phyloP scores from a whole-genome alignment of 768 basidiomycete genomes.

The Mycena amicta region DNA sequence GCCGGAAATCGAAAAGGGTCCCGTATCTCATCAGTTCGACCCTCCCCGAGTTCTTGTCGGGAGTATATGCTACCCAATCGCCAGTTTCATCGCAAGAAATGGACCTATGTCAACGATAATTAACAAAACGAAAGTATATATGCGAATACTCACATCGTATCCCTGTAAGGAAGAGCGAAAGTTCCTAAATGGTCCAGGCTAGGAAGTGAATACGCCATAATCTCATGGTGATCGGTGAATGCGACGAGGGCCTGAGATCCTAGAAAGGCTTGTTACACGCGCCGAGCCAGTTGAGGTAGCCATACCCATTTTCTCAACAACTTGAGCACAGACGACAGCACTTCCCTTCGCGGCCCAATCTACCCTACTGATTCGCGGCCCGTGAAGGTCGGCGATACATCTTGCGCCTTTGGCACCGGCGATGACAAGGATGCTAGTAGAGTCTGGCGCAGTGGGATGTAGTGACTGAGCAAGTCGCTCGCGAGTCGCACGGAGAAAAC shows the following conservation, averaged over 20 bases:
- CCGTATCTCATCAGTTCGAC: constrained; percentile 49
- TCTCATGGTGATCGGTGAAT: constrained; percentile 52
- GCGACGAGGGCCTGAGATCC: constrained; percentile 58
- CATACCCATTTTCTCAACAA: constrained; percentile 67
- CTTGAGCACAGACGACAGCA: constrained; percentile 48
- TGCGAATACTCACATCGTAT: constrained; percentile 36
- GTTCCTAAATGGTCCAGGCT: constrained; percentile 59
- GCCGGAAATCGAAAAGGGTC: constrained; percentile 60
- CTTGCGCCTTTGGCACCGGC: constrained; percentile 63
- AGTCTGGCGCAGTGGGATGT: constrained; percentile 22
- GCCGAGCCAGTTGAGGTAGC: neutral
- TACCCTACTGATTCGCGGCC: constrained; percentile 64
- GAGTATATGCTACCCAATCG: constrained; percentile 54
- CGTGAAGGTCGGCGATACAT: constrained; percentile 58
- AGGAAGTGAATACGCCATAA: constrained; percentile 64
- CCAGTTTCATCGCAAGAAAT: constrained; percentile 52
- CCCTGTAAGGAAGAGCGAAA: constrained; percentile 36
- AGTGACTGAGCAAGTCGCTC: constrained; percentile 42
- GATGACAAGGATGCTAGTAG: constrained; percentile 45
- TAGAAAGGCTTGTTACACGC: constrained; percentile 22
- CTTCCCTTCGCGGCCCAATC: constrained; percentile 65
- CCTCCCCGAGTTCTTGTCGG: constrained; percentile 35
- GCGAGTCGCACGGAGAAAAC: constrained; percentile 39
- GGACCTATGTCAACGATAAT: constrained; percentile 34
- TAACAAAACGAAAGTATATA: constrained; percentile 6